Evolutionary conservation across 768 basidiomycete genomes (phyloP).

Genomic region (Flagelloscypha sp.): DNA sequence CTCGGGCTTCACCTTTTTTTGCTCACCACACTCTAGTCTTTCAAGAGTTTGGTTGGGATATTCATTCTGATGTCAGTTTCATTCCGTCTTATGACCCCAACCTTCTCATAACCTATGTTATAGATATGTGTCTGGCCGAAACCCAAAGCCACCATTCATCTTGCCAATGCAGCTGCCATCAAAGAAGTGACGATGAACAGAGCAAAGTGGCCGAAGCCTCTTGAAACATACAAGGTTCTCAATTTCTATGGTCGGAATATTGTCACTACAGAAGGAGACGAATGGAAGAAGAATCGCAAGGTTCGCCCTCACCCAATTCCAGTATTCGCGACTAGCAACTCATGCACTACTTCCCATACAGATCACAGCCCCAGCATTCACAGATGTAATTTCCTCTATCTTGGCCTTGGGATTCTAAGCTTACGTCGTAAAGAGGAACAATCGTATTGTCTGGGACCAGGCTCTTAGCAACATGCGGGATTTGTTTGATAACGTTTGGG

Average conservation of each 20-base stretch:
- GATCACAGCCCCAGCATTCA: constrained; percentile 59
- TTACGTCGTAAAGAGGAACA: constrained; percentile 28
- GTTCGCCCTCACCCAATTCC: too few relatives aligned
- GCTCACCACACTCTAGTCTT: constrained; percentile 16
- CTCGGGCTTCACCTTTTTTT: constrained; percentile 16
- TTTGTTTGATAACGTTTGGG: constrained; percentile 43
- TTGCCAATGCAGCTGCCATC: constrained; percentile 33
- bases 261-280: constrained; percentile 53
- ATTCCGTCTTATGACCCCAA: background rate
- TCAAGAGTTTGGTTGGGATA: constrained; percentile 26
- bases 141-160: background rate
- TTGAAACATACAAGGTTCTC: constrained; percentile 36
- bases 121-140: constrained; percentile 11
- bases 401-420: background rate
- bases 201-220: constrained; percentile 49
- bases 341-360: too few relatives aligned
- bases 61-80: constrained; percentile 25
- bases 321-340: too few relatives aligned
- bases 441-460: constrained; percentile 42
- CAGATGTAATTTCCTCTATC: constrained; percentile 34
- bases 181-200: constrained; percentile 42
- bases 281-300: constrained; percentile 60
- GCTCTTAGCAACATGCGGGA: constrained; percentile 33
- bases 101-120: background rate
- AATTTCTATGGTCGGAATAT: constrained; percentile 53